Evolutionary conservation across 2,329 filamentous ascomycete species (phyloP).

Genomic region (Blastomyces parvus): DNA sequence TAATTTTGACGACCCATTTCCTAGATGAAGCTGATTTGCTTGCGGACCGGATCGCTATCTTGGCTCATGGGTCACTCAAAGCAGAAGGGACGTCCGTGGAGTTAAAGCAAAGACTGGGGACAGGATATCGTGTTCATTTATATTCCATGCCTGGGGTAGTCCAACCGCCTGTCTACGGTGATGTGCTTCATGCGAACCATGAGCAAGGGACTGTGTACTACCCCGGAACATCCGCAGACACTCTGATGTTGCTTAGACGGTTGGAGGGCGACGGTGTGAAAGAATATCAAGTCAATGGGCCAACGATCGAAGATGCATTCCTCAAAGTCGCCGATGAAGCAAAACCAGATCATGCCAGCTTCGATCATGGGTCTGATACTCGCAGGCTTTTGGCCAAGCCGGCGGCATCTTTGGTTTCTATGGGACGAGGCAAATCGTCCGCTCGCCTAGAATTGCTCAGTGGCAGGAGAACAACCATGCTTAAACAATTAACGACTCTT

Average conservation of each 20-base stretch:
- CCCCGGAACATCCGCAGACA: neutral
- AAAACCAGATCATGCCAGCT: slow-evolving; percentile 22
- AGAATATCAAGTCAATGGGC: slow-evolving; percentile 78
- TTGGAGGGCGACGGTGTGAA: slow-evolving; percentile 59
- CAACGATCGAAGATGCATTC: slow-evolving; percentile 89
- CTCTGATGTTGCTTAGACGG: slow-evolving; percentile 22
- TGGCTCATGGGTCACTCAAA: slow-evolving; percentile 74
- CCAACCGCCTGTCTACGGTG: slow-evolving; percentile 25
- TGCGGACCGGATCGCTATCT: slow-evolving; percentile 77
- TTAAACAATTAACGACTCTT: slow-evolving; percentile 61
- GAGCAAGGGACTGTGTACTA: neutral
- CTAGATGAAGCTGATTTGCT: slow-evolving; percentile 86
- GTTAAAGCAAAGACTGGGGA: slow-evolving; percentile 71
- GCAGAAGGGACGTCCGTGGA: slow-evolving; percentile 77
- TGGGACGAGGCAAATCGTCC: neutral
- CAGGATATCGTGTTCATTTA: slow-evolving; percentile 74
- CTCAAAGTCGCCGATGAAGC: slow-evolving; percentile 76
- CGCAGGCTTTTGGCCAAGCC: neutral
- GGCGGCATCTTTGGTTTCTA: slow-evolving; percentile 11
- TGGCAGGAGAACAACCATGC: slow-evolving; percentile 59
- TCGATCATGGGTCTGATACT: slow-evolving; percentile 1
- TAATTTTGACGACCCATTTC: slow-evolving; percentile 87
- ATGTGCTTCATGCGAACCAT: slow-evolving; percentile 12
- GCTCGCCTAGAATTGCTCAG: slow-evolving; percentile 46
- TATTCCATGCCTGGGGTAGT: slow-evolving; percentile 47